A percentile compares a stretch with the other conserved stretches of the same genome.
Conservation (phyloP, 192 early-diverging fungal species). For the Martensiomyces pterosporus region DNA sequence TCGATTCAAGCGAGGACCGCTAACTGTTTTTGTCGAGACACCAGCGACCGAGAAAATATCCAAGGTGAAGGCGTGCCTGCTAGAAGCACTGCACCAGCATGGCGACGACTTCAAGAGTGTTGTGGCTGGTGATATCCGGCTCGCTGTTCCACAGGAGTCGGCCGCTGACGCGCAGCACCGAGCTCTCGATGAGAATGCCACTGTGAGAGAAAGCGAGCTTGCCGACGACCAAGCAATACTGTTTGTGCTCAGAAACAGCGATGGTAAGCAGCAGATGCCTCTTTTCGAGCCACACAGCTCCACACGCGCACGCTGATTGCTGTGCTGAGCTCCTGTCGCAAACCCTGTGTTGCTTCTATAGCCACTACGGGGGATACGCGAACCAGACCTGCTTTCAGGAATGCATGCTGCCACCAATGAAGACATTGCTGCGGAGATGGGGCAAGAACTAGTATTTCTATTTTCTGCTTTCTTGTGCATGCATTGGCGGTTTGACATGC, state of each 20-base stretch:
- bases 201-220: conserved; percentile 10
- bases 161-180: conserved; percentile 5
- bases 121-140: conserved; percentile 4
- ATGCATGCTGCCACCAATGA: not conserved
- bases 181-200: conserved; percentile 11
- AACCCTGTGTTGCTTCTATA: too few relatives aligned
- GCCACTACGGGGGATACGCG: too few relatives aligned
- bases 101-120: conserved; percentile 11
- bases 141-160: conserved; percentile 4
- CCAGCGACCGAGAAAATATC: conserved; percentile 8
- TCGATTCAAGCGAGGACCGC: conserved; percentile 31
- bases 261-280: conserved; percentile 28
- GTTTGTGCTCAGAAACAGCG: conserved; percentile 16
- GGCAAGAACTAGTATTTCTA: too few relatives aligned
- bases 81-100: conserved; percentile 26
- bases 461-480: too few relatives aligned
- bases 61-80: conserved; percentile 15
- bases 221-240: conserved; percentile 26
- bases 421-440: conserved; percentile 1
- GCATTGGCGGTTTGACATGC: too few relatives aligned
- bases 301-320: too few relatives aligned
- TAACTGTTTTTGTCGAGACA: conserved; percentile 35
- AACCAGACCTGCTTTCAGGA: too few relatives aligned
- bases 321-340: too few relatives aligned
- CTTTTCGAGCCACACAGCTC: too few relatives aligned